Percentiles rank a stretch among this genome's conserved stretches.
Conservation (phyloP, 768 basidiomycete genomes). For the Goffeauzyma gilvescens region DNA sequence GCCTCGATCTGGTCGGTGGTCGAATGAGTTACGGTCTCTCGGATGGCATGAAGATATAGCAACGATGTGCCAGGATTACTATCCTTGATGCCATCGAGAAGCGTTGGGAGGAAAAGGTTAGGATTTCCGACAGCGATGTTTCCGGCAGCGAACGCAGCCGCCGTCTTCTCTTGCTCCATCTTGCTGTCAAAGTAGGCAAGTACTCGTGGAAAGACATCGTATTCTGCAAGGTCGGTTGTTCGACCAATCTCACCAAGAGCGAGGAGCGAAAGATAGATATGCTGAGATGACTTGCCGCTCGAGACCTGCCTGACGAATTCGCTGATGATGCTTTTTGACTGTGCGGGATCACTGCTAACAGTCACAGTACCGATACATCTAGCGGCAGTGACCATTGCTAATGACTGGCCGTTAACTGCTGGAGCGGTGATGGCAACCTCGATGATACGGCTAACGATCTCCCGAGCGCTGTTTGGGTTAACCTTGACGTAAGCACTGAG, state of each 20-base stretch:
- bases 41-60: conserved; percentile 77
- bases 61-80: no score
- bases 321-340: conserved; percentile 65
- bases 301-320: conserved; percentile 50
- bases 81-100: conserved; percentile 22
- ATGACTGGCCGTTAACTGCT: conserved; percentile 24
- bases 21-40: conserved; percentile 89
- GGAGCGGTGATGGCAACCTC: conserved; percentile 15
- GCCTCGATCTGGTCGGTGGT: conserved; percentile 64
- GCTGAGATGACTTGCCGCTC: neutral
- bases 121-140: conserved; percentile 92
- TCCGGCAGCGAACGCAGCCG: conserved; percentile 86
- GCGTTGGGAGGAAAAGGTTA: conserved; percentile 65
- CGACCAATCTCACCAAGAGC: conserved; percentile 86
- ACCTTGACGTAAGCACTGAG: conserved; percentile 63
- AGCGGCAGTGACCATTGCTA: conserved; percentile 46
- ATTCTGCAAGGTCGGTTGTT: no score
- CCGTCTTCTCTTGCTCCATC: conserved; percentile 60
- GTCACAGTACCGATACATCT: conserved; percentile 72
- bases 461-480: conserved; percentile 39
- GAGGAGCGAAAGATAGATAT: conserved; percentile 57
- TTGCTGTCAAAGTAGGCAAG: conserved; percentile 50
- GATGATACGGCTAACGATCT: conserved; percentile 1
- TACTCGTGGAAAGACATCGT: conserved; percentile 28
- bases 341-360: conserved; percentile 43